These are phyloP conservation scores for Cladosporium sp. DNA, from an alignment of 2,329 filamentous ascomycete species.

Conservation along the genomic window DNA sequence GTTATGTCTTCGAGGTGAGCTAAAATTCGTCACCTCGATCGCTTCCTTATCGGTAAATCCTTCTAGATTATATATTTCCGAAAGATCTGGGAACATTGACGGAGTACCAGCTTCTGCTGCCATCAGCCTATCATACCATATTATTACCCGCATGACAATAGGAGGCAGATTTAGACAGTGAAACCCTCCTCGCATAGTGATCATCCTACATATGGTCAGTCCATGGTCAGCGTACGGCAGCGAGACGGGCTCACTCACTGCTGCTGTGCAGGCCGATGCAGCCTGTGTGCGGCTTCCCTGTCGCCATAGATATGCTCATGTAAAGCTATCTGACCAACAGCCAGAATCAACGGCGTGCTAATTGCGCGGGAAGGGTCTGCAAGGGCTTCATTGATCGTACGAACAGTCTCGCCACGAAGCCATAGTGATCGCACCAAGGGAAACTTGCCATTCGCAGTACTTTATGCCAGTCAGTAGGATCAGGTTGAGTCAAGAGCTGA, in stretches of 20 bases:
- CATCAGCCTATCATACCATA: conserved; percentile 30
- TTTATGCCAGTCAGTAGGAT: conserved; percentile 12
- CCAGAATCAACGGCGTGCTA: conserved; percentile 23
- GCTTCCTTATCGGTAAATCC: no score
- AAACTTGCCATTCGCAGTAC: no score
- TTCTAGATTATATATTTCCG: no score
- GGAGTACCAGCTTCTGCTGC: conserved; percentile 25
- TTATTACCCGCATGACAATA: conserved; percentile 31
- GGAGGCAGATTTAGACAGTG: conserved; percentile 24
- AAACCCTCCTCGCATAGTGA: conserved; percentile 29
- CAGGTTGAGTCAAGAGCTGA: conserved; percentile 16
- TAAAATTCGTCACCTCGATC: no score
- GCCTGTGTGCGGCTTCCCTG: conserved; percentile 22
- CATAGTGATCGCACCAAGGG: neutral
- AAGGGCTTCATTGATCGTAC: conserved; percentile 24
- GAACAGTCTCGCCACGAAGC: conserved; percentile 26
- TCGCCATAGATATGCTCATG: conserved; percentile 32
- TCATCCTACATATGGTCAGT: conserved; percentile 10
- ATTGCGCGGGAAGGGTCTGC: conserved; percentile 16
- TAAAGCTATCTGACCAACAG: conserved; percentile 29
- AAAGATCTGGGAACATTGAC: no score
- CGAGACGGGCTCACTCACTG: neutral
- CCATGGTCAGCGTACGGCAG: conserved; percentile 10
- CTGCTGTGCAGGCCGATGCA: conserved; percentile 30
- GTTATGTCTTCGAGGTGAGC: no score